A percentile compares a stretch with the other conserved stretches of the same genome.
Evolutionary conservation across 2,329 filamentous ascomycete species (phyloP).

Genomic region (Ambrosiella beaveri): DNA sequence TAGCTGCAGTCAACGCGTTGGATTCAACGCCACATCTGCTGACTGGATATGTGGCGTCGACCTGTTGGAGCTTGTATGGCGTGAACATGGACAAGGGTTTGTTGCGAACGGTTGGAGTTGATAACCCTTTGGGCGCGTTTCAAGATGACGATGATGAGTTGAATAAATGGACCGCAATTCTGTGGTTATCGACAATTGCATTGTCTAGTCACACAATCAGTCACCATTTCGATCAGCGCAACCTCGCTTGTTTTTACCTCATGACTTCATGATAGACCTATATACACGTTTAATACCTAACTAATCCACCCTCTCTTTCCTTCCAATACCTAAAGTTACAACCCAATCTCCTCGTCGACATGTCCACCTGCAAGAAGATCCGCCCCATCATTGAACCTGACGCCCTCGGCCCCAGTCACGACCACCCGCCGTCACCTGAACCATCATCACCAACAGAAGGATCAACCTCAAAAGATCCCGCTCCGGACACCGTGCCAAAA

Average conservation of each 20-base stretch:
- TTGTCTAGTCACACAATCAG: too few species aligned
- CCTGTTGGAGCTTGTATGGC: too few species aligned
- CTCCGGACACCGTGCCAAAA: neutral
- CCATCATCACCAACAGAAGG: neutral
- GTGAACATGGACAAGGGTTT: too few species aligned
- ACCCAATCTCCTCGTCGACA: neutral
- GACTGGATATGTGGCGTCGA: neutral
- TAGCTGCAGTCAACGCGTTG: neutral
- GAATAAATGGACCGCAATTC: too few species aligned
- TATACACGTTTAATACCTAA: neutral
- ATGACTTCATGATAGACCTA: neutral
- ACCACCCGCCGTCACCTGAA: neutral
- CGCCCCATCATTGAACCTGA: constrained; percentile 1
- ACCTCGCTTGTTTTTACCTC: neutral
- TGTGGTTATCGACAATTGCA: too few species aligned
- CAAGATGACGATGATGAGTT: too few species aligned
- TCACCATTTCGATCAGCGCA: neutral
- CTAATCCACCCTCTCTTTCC: neutral
- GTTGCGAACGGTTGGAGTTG: too few species aligned
- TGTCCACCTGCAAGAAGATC: neutral
- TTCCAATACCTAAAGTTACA: neutral
- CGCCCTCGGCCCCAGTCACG: neutral
- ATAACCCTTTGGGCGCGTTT: too few species aligned
- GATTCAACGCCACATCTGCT: neutral
- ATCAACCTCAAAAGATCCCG: neutral